phyloP scores from a whole-genome alignment of 2,329 filamentous ascomycete species.

The Didymella keratinophila region DNA sequence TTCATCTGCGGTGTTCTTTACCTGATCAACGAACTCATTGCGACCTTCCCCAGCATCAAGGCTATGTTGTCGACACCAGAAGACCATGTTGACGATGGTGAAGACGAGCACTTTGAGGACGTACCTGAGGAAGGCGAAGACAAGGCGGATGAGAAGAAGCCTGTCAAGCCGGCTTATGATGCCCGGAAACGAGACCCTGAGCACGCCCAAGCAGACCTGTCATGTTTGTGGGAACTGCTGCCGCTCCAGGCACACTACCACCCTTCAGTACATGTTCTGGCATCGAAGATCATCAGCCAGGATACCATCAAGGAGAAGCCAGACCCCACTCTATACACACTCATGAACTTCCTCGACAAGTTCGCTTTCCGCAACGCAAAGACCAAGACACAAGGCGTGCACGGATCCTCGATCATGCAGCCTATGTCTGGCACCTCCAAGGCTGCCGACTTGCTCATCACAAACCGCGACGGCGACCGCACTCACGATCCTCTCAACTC shows the following conservation, averaged over 20 bases:
- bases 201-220: constrained; percentile 89
- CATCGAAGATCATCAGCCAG: constrained; percentile 72
- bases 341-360: constrained; percentile 95
- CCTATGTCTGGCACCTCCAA: constrained; percentile 74
- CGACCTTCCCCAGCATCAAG: constrained; percentile 79
- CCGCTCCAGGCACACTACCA: constrained; percentile 87
- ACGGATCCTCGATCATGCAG: constrained; percentile 95
- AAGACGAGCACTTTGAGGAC: constrained; percentile 76
- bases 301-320: constrained; percentile 83
- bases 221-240: constrained; percentile 91
- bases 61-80: constrained; percentile 73
- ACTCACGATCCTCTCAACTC: constrained; percentile 77
- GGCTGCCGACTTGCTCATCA: constrained; percentile 67
- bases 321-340: constrained; percentile 85
- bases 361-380: constrained; percentile 98
- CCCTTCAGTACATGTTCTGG: constrained; percentile 88
- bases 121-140: constrained; percentile 58
- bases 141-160: constrained; percentile 30
- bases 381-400: constrained; percentile 63
- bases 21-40: constrained; percentile 80
- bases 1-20: constrained; percentile 95
- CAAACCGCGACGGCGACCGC: constrained; percentile 65
- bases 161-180: constrained; percentile 67
- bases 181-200: constrained; percentile 90
- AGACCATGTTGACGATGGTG: constrained; percentile 78